These are phyloP conservation scores for Jaltomata sinuosa DNA, from an alignment of 257 asterid genomes.

Conservation along the genomic window DNA sequence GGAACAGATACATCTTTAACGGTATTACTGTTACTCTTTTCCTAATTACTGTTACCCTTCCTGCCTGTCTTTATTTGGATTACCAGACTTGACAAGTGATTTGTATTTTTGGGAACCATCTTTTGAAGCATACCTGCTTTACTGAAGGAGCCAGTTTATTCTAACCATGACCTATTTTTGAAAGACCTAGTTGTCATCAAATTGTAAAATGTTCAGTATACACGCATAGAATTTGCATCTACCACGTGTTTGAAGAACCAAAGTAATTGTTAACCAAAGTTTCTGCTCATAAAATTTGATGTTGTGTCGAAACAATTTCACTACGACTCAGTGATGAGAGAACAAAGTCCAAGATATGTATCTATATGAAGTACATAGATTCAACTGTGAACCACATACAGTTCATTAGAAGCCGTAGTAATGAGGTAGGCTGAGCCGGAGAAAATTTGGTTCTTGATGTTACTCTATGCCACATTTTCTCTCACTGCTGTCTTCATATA, in stretches of 20 bases:
- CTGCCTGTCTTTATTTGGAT: not conserved
- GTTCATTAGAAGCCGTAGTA: not conserved
- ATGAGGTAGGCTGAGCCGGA: not conserved
- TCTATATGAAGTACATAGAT: not conserved
- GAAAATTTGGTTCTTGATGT: not conserved
- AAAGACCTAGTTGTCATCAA: not conserved
- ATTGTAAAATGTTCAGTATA: not conserved
- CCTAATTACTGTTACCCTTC: not conserved
- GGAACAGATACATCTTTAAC: conserved; percentile 64
- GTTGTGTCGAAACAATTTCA: not conserved
- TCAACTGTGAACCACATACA: not conserved
- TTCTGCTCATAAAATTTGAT: not conserved
- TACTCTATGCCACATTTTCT: not conserved
- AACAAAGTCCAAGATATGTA: not conserved
- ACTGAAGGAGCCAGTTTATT: not conserved
- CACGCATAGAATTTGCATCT: not conserved
- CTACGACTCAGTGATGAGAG: not conserved
- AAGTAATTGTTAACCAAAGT: not conserved
- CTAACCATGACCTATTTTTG: not conserved
- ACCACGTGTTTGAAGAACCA: not conserved
- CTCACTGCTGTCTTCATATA: not conserved
- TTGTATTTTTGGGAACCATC: not conserved
- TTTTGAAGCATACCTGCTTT: not conserved
- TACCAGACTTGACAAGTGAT: not conserved
- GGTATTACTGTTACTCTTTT: conserved; percentile 31